Conservation (phyloP, 176 grass and related monocot species). For the Ananas comosus region DNA sequence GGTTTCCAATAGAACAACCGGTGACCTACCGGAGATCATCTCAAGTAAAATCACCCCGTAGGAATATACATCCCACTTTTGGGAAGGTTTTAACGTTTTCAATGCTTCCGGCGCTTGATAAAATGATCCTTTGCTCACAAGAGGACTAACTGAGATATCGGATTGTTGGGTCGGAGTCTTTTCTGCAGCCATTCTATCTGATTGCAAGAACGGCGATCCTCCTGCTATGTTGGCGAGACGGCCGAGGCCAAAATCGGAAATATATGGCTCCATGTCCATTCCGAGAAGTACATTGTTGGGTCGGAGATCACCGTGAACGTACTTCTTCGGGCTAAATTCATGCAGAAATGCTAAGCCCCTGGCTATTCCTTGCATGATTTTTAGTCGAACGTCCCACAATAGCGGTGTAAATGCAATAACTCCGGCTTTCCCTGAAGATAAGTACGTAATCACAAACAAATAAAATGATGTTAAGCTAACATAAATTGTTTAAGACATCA, state of each 20-base stretch:
- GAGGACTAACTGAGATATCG: slow-evolving; percentile 48
- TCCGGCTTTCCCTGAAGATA: slow-evolving; percentile 57
- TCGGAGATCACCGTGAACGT: slow-evolving; percentile 83
- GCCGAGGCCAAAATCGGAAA: slow-evolving; percentile 84
- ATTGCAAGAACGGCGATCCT: slow-evolving; percentile 48
- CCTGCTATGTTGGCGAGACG: slow-evolving; percentile 83
- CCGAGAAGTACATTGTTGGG: slow-evolving; percentile 83
- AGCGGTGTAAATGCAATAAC: slow-evolving; percentile 38
- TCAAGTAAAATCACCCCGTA: slow-evolving; percentile 81
- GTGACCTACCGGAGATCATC: slow-evolving; percentile 61
- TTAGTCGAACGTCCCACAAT: slow-evolving; percentile 57
- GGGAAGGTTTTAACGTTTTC: slow-evolving; percentile 84
- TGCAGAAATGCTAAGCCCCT: slow-evolving; percentile 72
- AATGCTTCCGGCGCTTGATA: slow-evolving; percentile 85
- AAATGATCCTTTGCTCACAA: slow-evolving; percentile 47
- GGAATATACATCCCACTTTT: slow-evolving; percentile 95
- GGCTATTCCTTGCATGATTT: slow-evolving; percentile 75
- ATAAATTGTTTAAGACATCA: too few species aligned
- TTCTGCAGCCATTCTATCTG: slow-evolving; percentile 37
- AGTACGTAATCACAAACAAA: not conserved
- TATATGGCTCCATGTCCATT: slow-evolving; percentile 55
- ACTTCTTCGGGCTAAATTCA: slow-evolving; percentile 92
- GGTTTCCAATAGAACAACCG: slow-evolving; percentile 53
- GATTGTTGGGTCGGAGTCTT: slow-evolving; percentile 42
- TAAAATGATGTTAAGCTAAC: too few species aligned